phyloP scores from a whole-genome alignment of 2,329 filamentous ascomycete species.

The Elsinoe fawcettii region DNA sequence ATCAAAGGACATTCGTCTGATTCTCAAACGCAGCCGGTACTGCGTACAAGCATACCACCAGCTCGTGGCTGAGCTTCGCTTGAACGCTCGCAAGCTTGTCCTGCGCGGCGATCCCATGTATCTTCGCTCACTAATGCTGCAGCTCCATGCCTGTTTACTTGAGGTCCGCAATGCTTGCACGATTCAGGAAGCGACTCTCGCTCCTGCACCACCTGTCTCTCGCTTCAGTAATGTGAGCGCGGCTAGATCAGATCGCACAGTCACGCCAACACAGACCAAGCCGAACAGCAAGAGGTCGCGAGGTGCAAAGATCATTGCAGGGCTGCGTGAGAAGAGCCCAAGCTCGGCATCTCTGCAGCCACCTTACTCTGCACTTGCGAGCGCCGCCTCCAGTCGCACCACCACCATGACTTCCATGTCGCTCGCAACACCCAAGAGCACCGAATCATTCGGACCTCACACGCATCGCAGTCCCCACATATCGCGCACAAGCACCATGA shows the following conservation, averaged over 20 bases:
- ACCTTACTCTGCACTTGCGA: conserved; percentile 26
- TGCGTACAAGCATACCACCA: conserved; percentile 44
- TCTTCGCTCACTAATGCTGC: conserved; percentile 51
- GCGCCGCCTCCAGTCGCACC: conserved; percentile 44
- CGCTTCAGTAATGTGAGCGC: conserved; percentile 20
- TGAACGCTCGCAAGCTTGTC: conserved; percentile 45
- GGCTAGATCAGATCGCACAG: conserved; percentile 28
- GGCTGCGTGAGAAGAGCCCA: conserved; percentile 25
- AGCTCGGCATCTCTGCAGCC: conserved; percentile 17
- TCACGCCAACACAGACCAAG: conserved; percentile 42
- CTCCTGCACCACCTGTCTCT: not conserved
- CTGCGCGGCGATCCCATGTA: conserved; percentile 49
- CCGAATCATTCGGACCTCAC: conserved; percentile 60
- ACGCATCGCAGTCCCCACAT: conserved; percentile 28
- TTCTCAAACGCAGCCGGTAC: conserved; percentile 38
- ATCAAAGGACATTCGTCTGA: conserved; percentile 35
- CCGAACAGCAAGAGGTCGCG: conserved; percentile 38
- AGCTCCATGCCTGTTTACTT: conserved; percentile 50
- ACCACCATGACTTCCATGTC: conserved; percentile 45
- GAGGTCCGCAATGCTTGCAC: conserved; percentile 54
- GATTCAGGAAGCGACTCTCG: conserved; percentile 37
- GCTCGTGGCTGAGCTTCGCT: conserved; percentile 42
- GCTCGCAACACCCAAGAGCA: conserved; percentile 65
- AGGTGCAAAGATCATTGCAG: conserved; percentile 46
- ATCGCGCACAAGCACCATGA: conserved; percentile 39